Conservation (phyloP, 306 rosid species). For the Quillaja saponaria region DNA sequence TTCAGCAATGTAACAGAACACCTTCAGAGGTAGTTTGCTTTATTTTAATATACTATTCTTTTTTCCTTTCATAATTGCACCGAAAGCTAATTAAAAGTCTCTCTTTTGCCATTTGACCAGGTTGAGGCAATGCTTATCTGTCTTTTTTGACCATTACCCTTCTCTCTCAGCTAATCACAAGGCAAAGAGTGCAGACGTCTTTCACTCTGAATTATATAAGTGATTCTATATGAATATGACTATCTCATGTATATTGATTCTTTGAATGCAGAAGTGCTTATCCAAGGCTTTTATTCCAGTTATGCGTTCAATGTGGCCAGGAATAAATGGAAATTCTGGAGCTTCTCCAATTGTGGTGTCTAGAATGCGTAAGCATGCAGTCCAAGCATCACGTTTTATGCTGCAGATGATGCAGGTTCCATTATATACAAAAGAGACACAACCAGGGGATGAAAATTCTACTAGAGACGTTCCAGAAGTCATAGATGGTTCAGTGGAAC, state of each 20-base stretch:
- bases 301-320: constrained; percentile 96
- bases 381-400: constrained; percentile 95
- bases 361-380: constrained; percentile 85
- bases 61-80: background rate
- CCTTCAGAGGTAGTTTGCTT: constrained; percentile 54
- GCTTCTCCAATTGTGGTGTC: constrained; percentile 60
- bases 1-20: constrained; percentile 59
- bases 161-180: constrained; percentile 74
- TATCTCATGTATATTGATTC: constrained; percentile 16
- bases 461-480: constrained; percentile 46
- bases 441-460: constrained; percentile 46
- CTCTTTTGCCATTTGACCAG: constrained; percentile 40
- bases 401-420: constrained; percentile 92
- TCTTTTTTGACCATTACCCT: constrained; percentile 92
- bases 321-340: constrained; percentile 65
- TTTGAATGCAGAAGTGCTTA: constrained; percentile 63
- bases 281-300: constrained; percentile 77
- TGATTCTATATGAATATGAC: background rate
- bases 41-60: background rate
- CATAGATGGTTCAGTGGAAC: constrained; percentile 44
- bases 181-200: constrained; percentile 44
- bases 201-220: constrained; percentile 15
- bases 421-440: constrained; percentile 53
- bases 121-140: constrained; percentile 88
- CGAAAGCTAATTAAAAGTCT: constrained; percentile 18